Evolutionary conservation across 23 red algal species (phyloP).

Genomic region (Pyropia haitanensis): DNA sequence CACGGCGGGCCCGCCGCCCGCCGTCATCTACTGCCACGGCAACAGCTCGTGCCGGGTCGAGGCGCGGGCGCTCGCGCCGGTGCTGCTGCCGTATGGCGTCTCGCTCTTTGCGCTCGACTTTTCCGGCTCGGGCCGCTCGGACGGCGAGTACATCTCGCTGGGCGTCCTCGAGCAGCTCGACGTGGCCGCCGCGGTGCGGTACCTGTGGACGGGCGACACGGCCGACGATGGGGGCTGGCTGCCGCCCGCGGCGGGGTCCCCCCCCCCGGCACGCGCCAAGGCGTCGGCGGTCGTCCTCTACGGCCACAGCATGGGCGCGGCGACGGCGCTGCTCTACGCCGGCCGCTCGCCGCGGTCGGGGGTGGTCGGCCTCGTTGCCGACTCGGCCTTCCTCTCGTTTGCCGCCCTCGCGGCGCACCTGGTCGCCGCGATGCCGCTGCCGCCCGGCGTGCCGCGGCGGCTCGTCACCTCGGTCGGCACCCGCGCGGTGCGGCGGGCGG

Average conservation of each 20-base stretch:
- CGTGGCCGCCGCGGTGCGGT: not conserved
- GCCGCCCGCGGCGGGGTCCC: too few relatives aligned
- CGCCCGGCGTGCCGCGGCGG: not conserved
- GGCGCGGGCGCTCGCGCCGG: not conserved
- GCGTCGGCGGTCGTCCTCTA: not conserved
- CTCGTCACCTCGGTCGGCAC: not conserved
- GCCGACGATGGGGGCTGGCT: too few relatives aligned
- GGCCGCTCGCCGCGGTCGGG: not conserved
- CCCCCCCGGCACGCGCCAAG: too few relatives aligned
- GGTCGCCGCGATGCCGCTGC: not conserved
- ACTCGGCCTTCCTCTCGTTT: conserved; percentile 2
- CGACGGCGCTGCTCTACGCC: not conserved
- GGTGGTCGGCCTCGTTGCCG: not conserved
- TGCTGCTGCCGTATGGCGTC: conserved; percentile 4
- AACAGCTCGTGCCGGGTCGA: conserved; percentile 6
- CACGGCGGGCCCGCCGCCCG: not conserved
- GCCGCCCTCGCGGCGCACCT: not conserved
- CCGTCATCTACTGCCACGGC: conserved; percentile 10
- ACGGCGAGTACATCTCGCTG: conserved; percentile 13
- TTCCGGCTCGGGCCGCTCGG: conserved; percentile 7
- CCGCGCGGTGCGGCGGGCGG: not conserved
- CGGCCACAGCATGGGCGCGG: conserved; percentile 8
- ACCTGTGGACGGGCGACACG: not conserved
- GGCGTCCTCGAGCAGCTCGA: not conserved
- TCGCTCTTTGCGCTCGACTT: conserved; percentile 1